These are phyloP conservation scores for Trametes polyzona DNA, from an alignment of 1,284 basidiomycete genomes.

Conservation along the genomic window DNA sequence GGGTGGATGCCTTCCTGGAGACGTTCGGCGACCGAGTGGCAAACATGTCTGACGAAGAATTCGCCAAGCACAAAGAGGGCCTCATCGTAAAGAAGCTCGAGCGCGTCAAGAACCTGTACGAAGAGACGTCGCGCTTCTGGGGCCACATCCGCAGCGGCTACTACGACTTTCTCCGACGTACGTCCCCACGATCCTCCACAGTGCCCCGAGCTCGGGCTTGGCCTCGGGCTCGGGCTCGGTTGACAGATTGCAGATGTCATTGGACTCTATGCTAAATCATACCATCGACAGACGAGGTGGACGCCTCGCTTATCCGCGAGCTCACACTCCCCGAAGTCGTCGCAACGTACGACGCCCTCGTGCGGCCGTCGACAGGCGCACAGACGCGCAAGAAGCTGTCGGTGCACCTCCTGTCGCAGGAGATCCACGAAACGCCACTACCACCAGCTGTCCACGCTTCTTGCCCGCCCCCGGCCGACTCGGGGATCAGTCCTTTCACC, in stretches of 20 bases:
- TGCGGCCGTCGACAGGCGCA: constrained; percentile 26
- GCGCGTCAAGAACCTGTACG: constrained; percentile 32
- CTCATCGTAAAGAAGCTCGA: constrained; percentile 34
- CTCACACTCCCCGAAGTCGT: constrained; percentile 29
- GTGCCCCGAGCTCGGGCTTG: background rate
- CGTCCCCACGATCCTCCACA: constrained; percentile 9
- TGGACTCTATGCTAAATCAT: no score
- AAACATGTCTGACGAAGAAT: constrained; percentile 22
- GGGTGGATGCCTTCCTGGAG: constrained; percentile 34
- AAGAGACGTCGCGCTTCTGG: constrained; percentile 36
- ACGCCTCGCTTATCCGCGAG: constrained; percentile 26
- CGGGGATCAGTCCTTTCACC: background rate
- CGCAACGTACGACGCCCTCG: constrained; percentile 28
- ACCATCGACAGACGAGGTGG: constrained; percentile 29
- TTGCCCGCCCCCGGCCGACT: background rate
- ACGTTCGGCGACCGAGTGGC: constrained; percentile 27
- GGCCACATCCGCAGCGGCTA: constrained; percentile 29
- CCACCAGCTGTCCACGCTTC: background rate
- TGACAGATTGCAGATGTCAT: background rate
- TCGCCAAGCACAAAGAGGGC: constrained; percentile 31
- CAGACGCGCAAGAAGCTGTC: constrained; percentile 34
- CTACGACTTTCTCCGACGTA: constrained; percentile 34
- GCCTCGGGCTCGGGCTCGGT: no score
- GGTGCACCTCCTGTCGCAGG: constrained; percentile 33
- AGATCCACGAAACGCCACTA: constrained; percentile 16